Conservation (phyloP, 1,284 basidiomycete genomes). For the Neolentinus lepideus region DNA sequence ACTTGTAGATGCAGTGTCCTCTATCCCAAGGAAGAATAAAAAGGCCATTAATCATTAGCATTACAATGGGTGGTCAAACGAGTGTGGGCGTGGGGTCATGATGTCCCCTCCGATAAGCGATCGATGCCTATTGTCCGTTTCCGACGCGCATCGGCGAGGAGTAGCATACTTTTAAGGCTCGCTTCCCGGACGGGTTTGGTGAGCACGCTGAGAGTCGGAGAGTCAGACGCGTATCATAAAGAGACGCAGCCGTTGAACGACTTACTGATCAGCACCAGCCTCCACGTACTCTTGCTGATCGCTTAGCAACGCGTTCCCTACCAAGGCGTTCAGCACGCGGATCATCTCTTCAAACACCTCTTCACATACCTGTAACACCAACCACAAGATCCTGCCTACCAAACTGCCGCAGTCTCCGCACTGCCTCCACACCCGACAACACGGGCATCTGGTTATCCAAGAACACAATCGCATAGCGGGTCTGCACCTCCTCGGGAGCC, state of each 20-base stretch:
- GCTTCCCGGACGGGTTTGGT: conserved; percentile 32
- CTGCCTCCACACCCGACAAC: conserved; percentile 73
- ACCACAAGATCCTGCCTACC: conserved; percentile 3
- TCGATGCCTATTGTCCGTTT: conserved; percentile 5
- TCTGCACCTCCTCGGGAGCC: conserved; percentile 8
- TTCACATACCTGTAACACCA: conserved; percentile 1
- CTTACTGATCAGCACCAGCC: conserved; percentile 73
- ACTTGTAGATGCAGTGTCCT: not conserved
- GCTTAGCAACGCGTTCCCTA: conserved; percentile 58
- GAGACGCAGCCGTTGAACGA: conserved; percentile 8
- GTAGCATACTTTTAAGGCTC: conserved; percentile 26
- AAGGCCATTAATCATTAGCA: not conserved
- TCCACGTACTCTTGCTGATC: conserved; percentile 73
- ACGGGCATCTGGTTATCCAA: conserved; percentile 88
- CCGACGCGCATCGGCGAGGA: conserved; percentile 24
- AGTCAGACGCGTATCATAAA: not conserved
- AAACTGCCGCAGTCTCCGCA: conserved; percentile 17
- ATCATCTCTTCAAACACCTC: not conserved
- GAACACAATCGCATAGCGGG: conserved; percentile 67
- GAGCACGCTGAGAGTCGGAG: conserved; percentile 17
- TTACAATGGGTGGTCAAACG: not conserved
- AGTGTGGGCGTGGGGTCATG: not conserved
- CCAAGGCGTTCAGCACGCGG: not conserved
- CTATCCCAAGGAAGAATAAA: not conserved
- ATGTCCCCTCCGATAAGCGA: not conserved